phyloP scores from a whole-genome alignment of 2,329 filamentous ascomycete species.

The Fusarium sp. region DNA sequence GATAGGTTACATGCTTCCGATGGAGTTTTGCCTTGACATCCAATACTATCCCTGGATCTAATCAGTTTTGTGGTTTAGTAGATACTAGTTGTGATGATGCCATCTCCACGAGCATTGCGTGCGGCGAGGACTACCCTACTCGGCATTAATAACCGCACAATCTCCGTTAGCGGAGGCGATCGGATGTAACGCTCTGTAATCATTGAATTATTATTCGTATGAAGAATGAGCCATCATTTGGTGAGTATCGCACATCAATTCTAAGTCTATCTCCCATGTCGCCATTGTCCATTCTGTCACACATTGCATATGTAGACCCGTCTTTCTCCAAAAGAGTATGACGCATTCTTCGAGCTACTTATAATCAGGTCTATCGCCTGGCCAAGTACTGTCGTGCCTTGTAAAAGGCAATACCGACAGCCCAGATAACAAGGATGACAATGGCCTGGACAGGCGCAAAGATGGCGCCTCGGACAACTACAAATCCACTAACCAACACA shows the following conservation, averaged over 20 bases:
- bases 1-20: not conserved
- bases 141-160: not conserved
- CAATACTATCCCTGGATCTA: not conserved
- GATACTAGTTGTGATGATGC: not conserved
- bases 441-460: constrained; percentile 66
- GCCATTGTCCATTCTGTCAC: too few relatives aligned
- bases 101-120: not conserved
- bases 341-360: too few relatives aligned
- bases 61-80: not conserved
- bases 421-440: constrained; percentile 62
- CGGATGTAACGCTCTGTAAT: not conserved
- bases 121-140: not conserved
- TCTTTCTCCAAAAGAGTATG: too few relatives aligned
- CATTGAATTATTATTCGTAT: not conserved
- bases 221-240: too few relatives aligned
- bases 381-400: constrained; percentile 20
- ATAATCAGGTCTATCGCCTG: too few relatives aligned
- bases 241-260: too few relatives aligned
- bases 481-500: constrained; percentile 66
- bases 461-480: constrained; percentile 65
- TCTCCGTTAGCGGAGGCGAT: not conserved
- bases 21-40: fast-evolving
- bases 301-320: too few relatives aligned
- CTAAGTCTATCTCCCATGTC: too few relatives aligned
- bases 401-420: constrained; percentile 58